Base-by-base conservation (phyloP, 768 basidiomycete species). In the Coprinopsis marcescibilis region DNA sequence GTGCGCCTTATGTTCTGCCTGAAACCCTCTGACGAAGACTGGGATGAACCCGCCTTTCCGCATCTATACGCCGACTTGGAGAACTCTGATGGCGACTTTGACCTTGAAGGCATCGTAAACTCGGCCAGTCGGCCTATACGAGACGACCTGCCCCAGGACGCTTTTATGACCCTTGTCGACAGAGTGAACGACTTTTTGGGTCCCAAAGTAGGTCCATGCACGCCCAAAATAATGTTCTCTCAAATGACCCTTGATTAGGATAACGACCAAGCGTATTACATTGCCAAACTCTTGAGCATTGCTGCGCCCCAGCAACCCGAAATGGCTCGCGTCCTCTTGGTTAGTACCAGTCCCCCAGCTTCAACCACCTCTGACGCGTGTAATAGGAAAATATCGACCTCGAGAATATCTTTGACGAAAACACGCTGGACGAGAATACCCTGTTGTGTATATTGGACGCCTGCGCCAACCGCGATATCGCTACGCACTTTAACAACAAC, bases 1-100 rank as follows among this genome's bases (percentile, higher is more conserved):
- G 73, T 85, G 30, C 75, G 83, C 21, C 68, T 89, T 19, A 83
- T 89, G 76, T 84, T 89, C 55, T 88, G 85, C 58, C 67, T 90
- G 39, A 89, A 89, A 57, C 85, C 85, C 0, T 67, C 77, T 10
- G 76, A 80, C 50, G 82, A 88, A n/a, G 86, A 89, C 47, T 89
- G 85, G 85, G 85, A 87, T 49, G 65, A 77, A 21, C 78, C 78
- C 1, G 78, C 79, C 10, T 89, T 89, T 55, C 86, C 88, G 0
- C 76, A 82, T 57, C 58, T 88, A 19, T 78, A 81, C 52, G 73
- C 83, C 1, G 77, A 86, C 57, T 58, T 89, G 25, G 71, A 71
- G 20, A 68, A 65, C n/a, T 60, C 69, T n/a, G 56, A 63, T 5
- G 65, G 70, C 3, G 74, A 77, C 26, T 71, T 79, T 44, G 77